Evolutionary conservation across 495 filamentous ascomycete species (phyloP).

Genomic region (Sabuloglossum arenarium): DNA sequence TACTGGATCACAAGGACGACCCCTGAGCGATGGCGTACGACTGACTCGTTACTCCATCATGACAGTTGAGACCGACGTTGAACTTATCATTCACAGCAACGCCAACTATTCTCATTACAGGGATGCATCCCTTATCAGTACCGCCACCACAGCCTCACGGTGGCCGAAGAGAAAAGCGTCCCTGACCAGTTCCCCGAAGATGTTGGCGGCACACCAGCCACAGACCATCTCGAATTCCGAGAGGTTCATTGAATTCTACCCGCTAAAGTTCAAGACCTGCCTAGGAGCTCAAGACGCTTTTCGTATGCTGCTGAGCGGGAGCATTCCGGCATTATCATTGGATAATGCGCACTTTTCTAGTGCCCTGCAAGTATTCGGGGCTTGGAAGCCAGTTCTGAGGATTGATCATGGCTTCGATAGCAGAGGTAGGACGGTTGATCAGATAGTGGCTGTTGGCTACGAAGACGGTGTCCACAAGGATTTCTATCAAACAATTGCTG

Average conservation of each 20-base stretch:
- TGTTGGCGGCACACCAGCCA: neutral
- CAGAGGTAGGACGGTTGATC: constrained; percentile 12
- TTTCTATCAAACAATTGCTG: constrained; percentile 10
- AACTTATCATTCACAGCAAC: neutral
- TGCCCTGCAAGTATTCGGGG: neutral
- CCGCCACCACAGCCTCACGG: neutral
- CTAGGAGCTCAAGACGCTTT: neutral
- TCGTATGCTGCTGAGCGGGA: neutral
- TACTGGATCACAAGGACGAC: neutral
- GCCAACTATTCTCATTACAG: neutral
- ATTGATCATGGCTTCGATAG: constrained; percentile 8
- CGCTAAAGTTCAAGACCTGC: neutral
- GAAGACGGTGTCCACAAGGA: constrained; percentile 13
- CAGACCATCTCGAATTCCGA: neutral
- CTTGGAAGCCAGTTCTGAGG: constrained; percentile 13
- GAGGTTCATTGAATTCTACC: neutral
- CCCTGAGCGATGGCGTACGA: neutral
- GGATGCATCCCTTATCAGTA: neutral
- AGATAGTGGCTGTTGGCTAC: constrained; percentile 13
- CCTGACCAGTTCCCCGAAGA: neutral
- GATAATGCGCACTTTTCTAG: neutral
- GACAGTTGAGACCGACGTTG: neutral
- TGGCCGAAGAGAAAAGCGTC: neutral
- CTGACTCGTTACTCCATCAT: neutral
- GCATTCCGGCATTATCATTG: neutral